Evolutionary conservation across 805 yeast species (phyloP).

Genomic region (Candida namnaoensis): DNA sequence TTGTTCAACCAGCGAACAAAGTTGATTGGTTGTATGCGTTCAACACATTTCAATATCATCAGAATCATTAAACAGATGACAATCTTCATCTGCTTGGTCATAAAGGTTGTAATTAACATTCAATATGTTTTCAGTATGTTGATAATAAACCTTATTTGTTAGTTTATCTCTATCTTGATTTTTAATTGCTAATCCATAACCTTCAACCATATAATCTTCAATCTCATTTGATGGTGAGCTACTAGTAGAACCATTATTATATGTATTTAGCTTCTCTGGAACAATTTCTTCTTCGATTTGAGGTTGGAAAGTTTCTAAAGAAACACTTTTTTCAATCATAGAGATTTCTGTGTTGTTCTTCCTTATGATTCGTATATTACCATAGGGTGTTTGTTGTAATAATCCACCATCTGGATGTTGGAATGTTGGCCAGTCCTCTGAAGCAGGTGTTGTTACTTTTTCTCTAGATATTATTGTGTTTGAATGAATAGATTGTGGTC

Average conservation of each 20-base stretch:
- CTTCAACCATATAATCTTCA: conserved; percentile 19
- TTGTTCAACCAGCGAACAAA: too few relatives aligned
- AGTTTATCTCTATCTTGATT: not conserved
- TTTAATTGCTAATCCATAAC: conserved; percentile 5
- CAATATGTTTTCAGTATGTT: conserved; percentile 15
- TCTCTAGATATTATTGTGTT: too few relatives aligned
- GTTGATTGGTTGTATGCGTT: too few relatives aligned
- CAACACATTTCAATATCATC: conserved; percentile 2
- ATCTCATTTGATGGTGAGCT: conserved; percentile 14
- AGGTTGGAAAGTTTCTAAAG: conserved; percentile 5
- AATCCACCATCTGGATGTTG: conserved; percentile 15
- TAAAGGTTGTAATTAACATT: conserved; percentile 17
- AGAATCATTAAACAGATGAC: conserved; percentile 7
- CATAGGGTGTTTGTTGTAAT: conserved; percentile 17
- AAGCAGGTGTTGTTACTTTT: too few relatives aligned
- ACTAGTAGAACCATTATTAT: too few relatives aligned
- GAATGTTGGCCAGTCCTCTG: conserved; percentile 16
- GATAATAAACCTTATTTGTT: conserved; percentile 12
- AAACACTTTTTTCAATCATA: conserved; percentile 8
- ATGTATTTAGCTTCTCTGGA: not conserved
- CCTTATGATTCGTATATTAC: conserved; percentile 11
- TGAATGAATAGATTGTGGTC: too few relatives aligned
- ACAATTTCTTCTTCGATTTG: not conserved
- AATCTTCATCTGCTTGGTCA: conserved; percentile 15
- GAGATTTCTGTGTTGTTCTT: conserved; percentile 11